Percentiles rank a stretch among this genome's conserved stretches.
Evolutionary conservation across 345 rosid genomes (phyloP).

Genomic region (Gossypium arboreum): DNA sequence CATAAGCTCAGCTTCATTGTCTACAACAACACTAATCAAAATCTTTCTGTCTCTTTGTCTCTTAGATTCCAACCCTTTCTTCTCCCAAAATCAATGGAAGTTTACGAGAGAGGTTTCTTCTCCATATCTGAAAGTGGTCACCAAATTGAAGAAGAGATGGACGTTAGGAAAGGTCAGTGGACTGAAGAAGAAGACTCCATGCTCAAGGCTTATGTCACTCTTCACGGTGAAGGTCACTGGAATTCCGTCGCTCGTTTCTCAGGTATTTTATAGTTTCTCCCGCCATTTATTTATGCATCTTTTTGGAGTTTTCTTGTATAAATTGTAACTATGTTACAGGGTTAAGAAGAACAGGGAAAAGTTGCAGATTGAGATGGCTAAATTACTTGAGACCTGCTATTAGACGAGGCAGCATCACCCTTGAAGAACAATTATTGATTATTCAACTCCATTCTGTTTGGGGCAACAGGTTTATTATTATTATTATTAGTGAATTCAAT

Average conservation of each 20-base stretch:
- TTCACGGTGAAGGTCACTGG: constrained; percentile 87
- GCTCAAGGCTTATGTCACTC: constrained; percentile 48
- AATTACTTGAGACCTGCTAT: constrained; percentile 78
- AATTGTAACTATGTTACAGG: constrained; percentile 34
- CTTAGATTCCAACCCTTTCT: background rate
- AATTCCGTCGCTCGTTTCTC: constrained; percentile 59
- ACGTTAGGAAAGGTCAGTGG: constrained; percentile 81
- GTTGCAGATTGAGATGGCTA: constrained; percentile 88
- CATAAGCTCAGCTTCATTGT: background rate
- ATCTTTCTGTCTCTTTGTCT: background rate
- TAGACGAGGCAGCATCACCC: constrained; percentile 73
- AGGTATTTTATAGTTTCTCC: constrained; percentile 26
- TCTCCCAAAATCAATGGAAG: constrained; percentile 33
- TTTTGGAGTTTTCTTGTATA: background rate
- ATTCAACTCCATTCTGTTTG: constrained; percentile 80
- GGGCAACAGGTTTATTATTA: constrained; percentile 61
- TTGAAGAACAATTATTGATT: constrained; percentile 68
- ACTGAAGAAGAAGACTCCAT: constrained; percentile 65
- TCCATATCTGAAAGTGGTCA: constrained; percentile 18
- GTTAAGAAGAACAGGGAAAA: constrained; percentile 77
- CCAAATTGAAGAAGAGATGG: constrained; percentile 36
- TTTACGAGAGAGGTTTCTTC: constrained; percentile 25
- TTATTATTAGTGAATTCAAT: background rate
- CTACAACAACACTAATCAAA: background rate
- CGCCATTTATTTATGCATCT: background rate